A percentile compares a stretch with the other conserved stretches of the same genome.
phyloP scores from a whole-genome alignment of 306 rosid species.

The Argentina anserina region DNA sequence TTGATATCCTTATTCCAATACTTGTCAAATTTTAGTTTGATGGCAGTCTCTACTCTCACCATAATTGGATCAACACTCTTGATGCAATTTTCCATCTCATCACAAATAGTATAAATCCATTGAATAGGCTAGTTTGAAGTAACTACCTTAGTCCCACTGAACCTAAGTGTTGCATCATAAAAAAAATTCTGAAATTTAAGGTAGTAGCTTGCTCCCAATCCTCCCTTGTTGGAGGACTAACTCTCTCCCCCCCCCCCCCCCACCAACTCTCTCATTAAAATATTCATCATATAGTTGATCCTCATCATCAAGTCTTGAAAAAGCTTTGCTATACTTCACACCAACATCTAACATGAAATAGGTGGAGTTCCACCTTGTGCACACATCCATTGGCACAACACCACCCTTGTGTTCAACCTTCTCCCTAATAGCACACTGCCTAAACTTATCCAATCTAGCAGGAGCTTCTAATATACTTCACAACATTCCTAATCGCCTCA shows the following conservation, averaged over 20 bases:
- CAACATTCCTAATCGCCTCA: not conserved
- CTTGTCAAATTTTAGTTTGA: not conserved
- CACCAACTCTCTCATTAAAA: not conserved
- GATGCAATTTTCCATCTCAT: not conserved
- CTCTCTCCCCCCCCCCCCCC: not conserved
- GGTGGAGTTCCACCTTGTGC: not conserved
- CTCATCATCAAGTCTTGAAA: not conserved
- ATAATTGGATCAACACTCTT: not conserved
- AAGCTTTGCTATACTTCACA: not conserved
- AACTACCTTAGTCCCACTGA: not conserved
- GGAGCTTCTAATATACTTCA: not conserved
- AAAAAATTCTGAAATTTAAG: no score
- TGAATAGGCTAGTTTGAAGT: not conserved
- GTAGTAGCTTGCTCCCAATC: not conserved
- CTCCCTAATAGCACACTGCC: not conserved
- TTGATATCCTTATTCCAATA: not conserved
- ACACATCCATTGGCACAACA: not conserved
- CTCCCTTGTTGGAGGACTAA: not conserved
- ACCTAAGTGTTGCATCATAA: not conserved
- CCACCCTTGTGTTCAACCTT: not conserved
- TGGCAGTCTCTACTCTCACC: not conserved
- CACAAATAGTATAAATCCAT: not conserved
- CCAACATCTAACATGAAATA: not conserved
- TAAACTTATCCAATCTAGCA: not conserved
- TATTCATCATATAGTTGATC: not conserved